Evolutionary conservation across 2,329 filamentous ascomycete genomes (phyloP).

Genomic region (Ophiognomonia clavigignenti-juglandacearum): DNA sequence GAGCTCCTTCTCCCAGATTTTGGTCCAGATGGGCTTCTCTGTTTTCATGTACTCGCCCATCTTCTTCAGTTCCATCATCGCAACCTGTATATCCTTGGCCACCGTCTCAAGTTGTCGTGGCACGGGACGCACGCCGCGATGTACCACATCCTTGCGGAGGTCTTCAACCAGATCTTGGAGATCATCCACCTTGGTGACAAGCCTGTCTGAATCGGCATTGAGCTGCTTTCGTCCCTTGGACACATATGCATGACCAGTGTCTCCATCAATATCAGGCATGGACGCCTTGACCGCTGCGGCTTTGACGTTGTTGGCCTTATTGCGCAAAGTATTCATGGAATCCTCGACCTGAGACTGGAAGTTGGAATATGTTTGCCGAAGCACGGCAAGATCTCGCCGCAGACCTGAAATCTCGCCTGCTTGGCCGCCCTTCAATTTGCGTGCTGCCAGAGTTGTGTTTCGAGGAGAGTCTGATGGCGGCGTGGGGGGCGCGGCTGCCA

Average conservation of each 20-base stretch:
- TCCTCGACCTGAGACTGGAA: slow-evolving; percentile 85
- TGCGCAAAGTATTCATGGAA: slow-evolving; percentile 79
- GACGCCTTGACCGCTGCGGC: slow-evolving; percentile 64
- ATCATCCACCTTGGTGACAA: slow-evolving; percentile 90
- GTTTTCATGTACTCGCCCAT: slow-evolving; percentile 87
- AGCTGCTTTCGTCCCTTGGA: slow-evolving; percentile 82
- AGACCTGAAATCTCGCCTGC: slow-evolving; percentile 75
- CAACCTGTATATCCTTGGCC: slow-evolving; percentile 76
- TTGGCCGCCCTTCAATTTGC: slow-evolving; percentile 55
- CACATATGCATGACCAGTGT: slow-evolving; percentile 81
- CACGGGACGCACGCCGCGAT: slow-evolving; percentile 83
- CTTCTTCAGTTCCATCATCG: slow-evolving; percentile 84
- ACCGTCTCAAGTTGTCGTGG: slow-evolving; percentile 87
- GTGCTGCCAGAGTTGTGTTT: slow-evolving; percentile 27
- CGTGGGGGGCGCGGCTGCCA: slow-evolving; percentile 43
- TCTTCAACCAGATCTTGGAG: slow-evolving; percentile 97
- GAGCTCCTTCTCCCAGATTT: slow-evolving; percentile 98
- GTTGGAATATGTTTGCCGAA: slow-evolving; percentile 88
- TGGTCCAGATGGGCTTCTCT: slow-evolving; percentile 96
- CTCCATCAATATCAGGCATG: slow-evolving; percentile 67
- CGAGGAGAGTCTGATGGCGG: slow-evolving; percentile 45
- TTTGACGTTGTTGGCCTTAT: slow-evolving; percentile 79
- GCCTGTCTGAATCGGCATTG: slow-evolving; percentile 79
- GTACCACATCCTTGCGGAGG: slow-evolving; percentile 92
- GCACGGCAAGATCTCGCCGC: slow-evolving; percentile 80